A percentile compares a stretch with the other conserved stretches of the same genome.
Conservation (phyloP, 2,329 filamentous ascomycete genomes). For the Cercospora sesami region DNA sequence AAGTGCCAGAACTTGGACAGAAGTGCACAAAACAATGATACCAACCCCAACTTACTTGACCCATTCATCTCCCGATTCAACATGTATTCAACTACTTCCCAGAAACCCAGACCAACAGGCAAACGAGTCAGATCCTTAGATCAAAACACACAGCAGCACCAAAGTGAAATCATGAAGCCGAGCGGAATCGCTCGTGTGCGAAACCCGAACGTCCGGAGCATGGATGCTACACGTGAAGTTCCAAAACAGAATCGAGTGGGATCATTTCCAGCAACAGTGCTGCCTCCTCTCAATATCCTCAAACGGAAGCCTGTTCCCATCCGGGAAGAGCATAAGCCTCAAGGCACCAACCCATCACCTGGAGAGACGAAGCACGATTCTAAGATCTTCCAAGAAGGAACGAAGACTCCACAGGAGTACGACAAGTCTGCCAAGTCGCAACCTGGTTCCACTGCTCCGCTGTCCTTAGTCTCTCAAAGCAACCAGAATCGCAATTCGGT, state of each 20-base stretch:
- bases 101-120: neutral
- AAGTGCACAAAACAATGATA: neutral
- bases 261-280: neutral
- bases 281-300: neutral
- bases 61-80: neutral
- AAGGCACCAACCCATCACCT: neutral
- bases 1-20: neutral
- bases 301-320: neutral
- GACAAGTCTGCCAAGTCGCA: neutral
- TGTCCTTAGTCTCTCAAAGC: neutral
- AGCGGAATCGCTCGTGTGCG: neutral
- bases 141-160: neutral
- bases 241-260: neutral
- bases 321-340: neutral
- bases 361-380: neutral
- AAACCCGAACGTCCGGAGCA: neutral
- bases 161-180: neutral
- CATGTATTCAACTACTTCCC: neutral
- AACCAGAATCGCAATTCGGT: neutral
- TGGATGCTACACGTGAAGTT: neutral
- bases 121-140: neutral
- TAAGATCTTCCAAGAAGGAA: neutral
- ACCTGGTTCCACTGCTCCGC: neutral
- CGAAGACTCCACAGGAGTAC: neutral
- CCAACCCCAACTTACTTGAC: neutral